These are phyloP conservation scores for Scutellaria minor DNA, from an alignment of 257 asterid species.

Conservation along the genomic window DNA sequence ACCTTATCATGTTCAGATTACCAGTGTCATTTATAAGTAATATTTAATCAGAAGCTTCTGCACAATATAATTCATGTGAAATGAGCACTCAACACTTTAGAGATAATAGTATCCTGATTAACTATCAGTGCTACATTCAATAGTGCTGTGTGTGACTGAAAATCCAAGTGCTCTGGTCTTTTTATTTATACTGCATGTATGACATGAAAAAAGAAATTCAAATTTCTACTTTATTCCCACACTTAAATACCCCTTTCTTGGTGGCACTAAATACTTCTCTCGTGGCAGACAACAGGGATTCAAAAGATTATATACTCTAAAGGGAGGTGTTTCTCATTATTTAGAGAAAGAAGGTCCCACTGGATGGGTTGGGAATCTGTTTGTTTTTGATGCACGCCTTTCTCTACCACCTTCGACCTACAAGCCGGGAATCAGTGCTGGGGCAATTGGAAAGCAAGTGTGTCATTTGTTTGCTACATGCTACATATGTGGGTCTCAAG, in stretches of 20 bases:
- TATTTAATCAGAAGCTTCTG: not conserved
- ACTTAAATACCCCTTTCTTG: not conserved
- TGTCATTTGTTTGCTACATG: constrained; percentile 71
- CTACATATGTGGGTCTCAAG: constrained; percentile 65
- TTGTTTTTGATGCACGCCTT: constrained; percentile 88
- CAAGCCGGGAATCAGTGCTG: constrained; percentile 49
- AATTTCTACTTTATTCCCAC: not conserved
- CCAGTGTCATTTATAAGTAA: not conserved
- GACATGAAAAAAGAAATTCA: not conserved
- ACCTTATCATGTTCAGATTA: not conserved
- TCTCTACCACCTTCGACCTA: constrained; percentile 82
- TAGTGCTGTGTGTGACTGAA: not conserved
- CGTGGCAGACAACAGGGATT: constrained; percentile 71
- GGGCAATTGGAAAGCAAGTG: constrained; percentile 37
- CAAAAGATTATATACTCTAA: constrained; percentile 74
- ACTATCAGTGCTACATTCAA: not conserved
- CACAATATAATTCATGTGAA: not conserved
- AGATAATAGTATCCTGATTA: not conserved
- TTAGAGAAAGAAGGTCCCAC: constrained; percentile 74
- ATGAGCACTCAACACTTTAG: not conserved
- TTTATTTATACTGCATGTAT: not conserved
- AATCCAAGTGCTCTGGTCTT: not conserved
- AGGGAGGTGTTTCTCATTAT: constrained; percentile 93
- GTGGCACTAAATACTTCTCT: constrained; percentile 10
- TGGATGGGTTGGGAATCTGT: constrained; percentile 90